Percentiles rank a stretch among this genome's conserved stretches.
These are phyloP conservation scores for Xylariaceae sp. DNA, from an alignment of 2,329 filamentous ascomycete genomes.

Conservation along the genomic window DNA sequence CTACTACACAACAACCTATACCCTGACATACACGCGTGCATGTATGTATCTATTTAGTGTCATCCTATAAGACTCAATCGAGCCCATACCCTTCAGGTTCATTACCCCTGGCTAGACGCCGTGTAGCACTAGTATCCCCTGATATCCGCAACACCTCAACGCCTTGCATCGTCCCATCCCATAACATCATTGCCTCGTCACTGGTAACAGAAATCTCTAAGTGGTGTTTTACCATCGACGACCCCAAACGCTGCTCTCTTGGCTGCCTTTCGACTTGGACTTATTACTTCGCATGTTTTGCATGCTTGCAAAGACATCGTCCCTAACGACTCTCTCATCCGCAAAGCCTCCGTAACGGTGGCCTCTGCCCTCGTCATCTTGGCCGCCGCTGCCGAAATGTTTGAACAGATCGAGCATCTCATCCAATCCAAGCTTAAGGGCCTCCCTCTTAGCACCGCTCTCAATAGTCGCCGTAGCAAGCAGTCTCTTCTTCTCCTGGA, in stretches of 20 bases:
- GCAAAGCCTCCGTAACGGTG: not conserved
- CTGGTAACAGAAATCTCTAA: not conserved
- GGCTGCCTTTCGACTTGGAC: conserved; percentile 5
- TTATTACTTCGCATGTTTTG: conserved; percentile 2
- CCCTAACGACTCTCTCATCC: not conserved
- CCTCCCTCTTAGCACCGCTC: conserved; percentile 71
- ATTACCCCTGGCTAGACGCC: not conserved
- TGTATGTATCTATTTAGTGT: not conserved
- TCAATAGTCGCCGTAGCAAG: conserved; percentile 93
- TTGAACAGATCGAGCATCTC: conserved; percentile 93
- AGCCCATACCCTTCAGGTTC: not conserved
- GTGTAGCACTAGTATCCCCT: not conserved
- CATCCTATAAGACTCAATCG: not conserved
- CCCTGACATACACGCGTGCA: not conserved
- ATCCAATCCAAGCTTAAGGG: conserved; percentile 85
- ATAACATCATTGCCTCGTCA: not conserved
- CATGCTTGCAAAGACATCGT: not conserved
- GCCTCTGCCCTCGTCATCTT: not conserved
- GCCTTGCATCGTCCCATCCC: not conserved
- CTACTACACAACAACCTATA: conserved; percentile 17
- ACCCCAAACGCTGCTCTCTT: conserved; percentile 26
- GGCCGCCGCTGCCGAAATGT: conserved; percentile 61
- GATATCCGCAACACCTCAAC: conserved; percentile 18
- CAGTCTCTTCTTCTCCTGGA: conserved; percentile 92
- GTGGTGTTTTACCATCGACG: conserved; percentile 26